Conservation (phyloP, 306 rosid genomes). For the Erythrophleum fordii region DNA sequence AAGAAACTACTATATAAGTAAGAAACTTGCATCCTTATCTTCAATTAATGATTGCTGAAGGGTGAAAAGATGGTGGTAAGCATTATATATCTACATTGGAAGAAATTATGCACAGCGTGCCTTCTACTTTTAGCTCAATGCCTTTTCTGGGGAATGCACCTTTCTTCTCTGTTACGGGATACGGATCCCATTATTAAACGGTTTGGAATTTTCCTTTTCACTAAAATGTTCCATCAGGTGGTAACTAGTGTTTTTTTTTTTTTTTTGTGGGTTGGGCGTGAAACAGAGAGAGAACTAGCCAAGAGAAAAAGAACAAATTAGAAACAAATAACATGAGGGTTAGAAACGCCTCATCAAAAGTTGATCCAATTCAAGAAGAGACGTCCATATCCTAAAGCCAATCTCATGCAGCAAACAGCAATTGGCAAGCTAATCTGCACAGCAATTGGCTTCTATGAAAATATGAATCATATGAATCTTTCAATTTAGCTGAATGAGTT, state of each 20-base stretch:
- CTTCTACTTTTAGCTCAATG: neutral
- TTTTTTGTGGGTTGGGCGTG: neutral
- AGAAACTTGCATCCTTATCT: neutral
- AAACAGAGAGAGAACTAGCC: neutral
- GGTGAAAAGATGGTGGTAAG: neutral
- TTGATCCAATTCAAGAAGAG: neutral
- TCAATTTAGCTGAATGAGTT: no score
- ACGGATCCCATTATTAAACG: neutral
- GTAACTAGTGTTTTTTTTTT: neutral
- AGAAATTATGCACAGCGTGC: neutral
- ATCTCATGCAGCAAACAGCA: neutral
- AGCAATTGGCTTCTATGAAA: no score
- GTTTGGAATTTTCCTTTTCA: neutral
- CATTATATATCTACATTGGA: neutral
- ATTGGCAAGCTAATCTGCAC: neutral
- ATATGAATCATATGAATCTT: no score
- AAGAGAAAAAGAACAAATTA: neutral
- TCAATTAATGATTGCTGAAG: constrained; percentile 3
- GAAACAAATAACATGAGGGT: no score
- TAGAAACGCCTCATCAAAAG: neutral
- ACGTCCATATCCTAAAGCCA: neutral
- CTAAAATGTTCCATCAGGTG: neutral
- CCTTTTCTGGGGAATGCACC: neutral
- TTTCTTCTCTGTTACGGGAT: neutral
- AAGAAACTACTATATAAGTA: neutral